Conservation (phyloP, 306 rosid species). For the Crataegus laevigata region DNA sequence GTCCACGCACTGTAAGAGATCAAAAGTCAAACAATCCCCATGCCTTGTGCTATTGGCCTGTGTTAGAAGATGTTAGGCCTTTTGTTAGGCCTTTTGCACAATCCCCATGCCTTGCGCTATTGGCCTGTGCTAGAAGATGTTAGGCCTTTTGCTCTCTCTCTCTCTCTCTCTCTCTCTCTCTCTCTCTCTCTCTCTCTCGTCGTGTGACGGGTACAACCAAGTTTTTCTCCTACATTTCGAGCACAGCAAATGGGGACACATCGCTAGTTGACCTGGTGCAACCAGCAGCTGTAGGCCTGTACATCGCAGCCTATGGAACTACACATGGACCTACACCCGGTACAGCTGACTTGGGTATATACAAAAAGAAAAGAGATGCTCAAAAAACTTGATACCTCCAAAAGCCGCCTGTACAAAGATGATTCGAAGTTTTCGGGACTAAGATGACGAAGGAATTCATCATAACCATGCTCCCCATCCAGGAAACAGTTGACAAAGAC, state of each 20-base stretch:
- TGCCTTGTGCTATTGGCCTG: not conserved
- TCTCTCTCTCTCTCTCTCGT: too few relatives aligned
- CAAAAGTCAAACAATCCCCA: not conserved
- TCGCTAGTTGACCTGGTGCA: not conserved
- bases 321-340: not conserved
- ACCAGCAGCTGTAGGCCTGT: not conserved
- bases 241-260: not conserved
- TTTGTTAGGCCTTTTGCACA: too few relatives aligned
- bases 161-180: too few relatives aligned
- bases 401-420: conserved; percentile 33
- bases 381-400: not conserved
- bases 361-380: not conserved
- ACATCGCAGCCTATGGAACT: not conserved
- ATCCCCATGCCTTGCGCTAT: not conserved
- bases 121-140: too few relatives aligned
- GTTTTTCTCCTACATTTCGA: too few relatives aligned
- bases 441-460: not conserved
- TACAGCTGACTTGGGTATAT: not conserved
- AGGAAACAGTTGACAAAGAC: conserved; percentile 79
- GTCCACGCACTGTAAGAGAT: not conserved
- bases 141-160: too few relatives aligned
- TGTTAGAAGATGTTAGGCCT: too few relatives aligned
- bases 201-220: too few relatives aligned
- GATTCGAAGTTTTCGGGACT: not conserved
- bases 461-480: conserved; percentile 97